These are phyloP conservation scores for Geopyxis carbonaria DNA, from an alignment of 495 filamentous ascomycete genomes.

Conservation along the genomic window DNA sequence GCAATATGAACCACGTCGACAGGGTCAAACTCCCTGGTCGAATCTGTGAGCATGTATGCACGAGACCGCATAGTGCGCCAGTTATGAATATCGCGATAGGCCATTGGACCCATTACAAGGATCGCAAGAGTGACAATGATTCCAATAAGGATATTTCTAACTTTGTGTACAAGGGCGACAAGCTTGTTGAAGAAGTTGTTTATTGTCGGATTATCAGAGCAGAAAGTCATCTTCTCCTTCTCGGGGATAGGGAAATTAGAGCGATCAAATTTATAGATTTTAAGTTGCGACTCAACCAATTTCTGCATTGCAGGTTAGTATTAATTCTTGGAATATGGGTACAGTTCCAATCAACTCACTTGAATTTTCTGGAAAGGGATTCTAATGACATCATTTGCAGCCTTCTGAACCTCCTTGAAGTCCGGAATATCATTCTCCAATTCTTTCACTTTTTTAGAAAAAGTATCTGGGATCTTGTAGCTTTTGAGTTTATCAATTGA, in stretches of 20 bases:
- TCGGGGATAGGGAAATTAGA: conserved; percentile 59
- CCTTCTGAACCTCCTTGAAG: conserved; percentile 65
- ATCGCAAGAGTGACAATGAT: conserved; percentile 53
- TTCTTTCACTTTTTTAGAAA: conserved; percentile 45
- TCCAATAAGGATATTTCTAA: conserved; percentile 56
- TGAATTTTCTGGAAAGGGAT: conserved; percentile 53
- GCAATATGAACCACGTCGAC: conserved; percentile 82
- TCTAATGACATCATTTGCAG: conserved; percentile 51
- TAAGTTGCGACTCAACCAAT: conserved; percentile 47
- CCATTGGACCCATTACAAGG: conserved; percentile 57
- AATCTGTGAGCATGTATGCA: conserved; percentile 45
- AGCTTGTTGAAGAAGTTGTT: conserved; percentile 70
- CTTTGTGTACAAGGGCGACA: conserved; percentile 38
- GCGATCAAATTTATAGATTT: conserved; percentile 58
- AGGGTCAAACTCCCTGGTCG: conserved; percentile 37
- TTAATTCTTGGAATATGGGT: conserved; percentile 10
- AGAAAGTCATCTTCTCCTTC: conserved; percentile 72
- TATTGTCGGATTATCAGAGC: conserved; percentile 67
- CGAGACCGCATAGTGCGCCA: conserved; percentile 58
- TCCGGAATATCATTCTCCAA: conserved; percentile 64
- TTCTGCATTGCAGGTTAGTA: conserved; percentile 35
- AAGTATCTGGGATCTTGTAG: conserved; percentile 45
- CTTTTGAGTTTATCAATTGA: conserved; percentile 45
- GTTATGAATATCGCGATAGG: conserved; percentile 58
- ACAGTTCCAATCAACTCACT: conserved; percentile 19